Evolutionary conservation across 208 protist species (phyloP).

Genomic region (Leptomonas pyrrhocoris): DNA sequence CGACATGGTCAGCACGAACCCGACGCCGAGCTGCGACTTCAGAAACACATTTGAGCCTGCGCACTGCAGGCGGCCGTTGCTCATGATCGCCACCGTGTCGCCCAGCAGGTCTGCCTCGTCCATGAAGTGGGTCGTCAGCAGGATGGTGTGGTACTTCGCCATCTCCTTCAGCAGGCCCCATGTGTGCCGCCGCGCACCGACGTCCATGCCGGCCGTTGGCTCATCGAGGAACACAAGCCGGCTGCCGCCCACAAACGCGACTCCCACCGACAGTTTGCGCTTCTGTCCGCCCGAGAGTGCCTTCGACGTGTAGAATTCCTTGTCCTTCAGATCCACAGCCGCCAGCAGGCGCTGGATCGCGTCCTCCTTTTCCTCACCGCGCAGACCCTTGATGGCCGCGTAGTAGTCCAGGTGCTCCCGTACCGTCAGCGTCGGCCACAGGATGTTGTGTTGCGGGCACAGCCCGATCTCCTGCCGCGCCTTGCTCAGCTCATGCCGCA

Average conservation of each 20-base stretch:
- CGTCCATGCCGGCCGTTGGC: conserved; percentile 92
- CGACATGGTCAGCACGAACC: conserved; percentile 59
- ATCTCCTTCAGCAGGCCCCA: conserved; percentile 67
- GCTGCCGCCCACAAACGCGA: conserved; percentile 82
- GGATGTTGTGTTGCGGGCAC: conserved; percentile 96
- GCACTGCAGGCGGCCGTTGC: conserved; percentile 60
- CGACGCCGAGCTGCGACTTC: conserved; percentile 60
- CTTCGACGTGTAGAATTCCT: conserved; percentile 37
- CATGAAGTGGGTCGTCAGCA: conserved; percentile 94
- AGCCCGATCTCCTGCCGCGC: conserved; percentile 89
- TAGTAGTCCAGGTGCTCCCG: conserved; percentile 92
- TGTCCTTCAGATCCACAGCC: conserved; percentile 66
- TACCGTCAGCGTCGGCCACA: conserved; percentile 92
- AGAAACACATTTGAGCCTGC: conserved; percentile 63
- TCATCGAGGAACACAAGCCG: conserved; percentile 88
- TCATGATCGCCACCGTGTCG: conserved; percentile 94
- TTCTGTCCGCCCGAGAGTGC: conserved; percentile 73
- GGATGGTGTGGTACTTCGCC: conserved; percentile 51
- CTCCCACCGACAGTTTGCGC: conserved; percentile 81
- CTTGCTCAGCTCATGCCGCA: conserved; percentile 49
- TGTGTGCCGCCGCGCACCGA: conserved; percentile 67
- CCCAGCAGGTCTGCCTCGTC: conserved; percentile 96
- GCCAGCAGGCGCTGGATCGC: conserved; percentile 50
- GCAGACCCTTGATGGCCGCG: conserved; percentile 87
- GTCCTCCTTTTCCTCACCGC: conserved; percentile 26